phyloP scores from a whole-genome alignment of 129 eudicot species.

The Chrysanthemum seticuspe region DNA sequence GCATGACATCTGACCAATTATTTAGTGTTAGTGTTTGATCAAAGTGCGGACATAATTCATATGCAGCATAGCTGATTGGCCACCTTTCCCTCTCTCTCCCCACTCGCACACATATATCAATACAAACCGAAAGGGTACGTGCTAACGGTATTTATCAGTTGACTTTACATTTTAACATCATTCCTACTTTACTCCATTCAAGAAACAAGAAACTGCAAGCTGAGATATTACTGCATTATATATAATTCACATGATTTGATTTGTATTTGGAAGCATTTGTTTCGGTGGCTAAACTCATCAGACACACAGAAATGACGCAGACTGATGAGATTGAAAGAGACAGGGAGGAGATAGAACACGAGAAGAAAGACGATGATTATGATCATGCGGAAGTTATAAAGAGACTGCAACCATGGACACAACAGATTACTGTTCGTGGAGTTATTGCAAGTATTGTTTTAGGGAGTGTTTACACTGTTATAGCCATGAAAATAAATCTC shows the following conservation, averaged over 20 bases:
- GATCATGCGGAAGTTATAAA: constrained; percentile 30
- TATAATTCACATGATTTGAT: not conserved
- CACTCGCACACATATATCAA: constrained; percentile 22
- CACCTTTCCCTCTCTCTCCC: constrained; percentile 13
- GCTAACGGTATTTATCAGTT: constrained; percentile 31
- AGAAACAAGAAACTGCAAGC: constrained; percentile 1
- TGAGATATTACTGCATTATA: constrained; percentile 25
- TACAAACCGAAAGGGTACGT: constrained; percentile 6
- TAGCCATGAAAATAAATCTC: constrained; percentile 73
- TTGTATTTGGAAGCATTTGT: constrained; percentile 7
- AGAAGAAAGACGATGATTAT: constrained; percentile 31
- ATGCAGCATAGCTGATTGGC: constrained; percentile 39
- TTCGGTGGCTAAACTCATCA: constrained; percentile 16
- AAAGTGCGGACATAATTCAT: constrained; percentile 22
- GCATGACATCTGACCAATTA: constrained; percentile 29
- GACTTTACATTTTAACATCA: constrained; percentile 27
- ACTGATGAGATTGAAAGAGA: constrained; percentile 31
- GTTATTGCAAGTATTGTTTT: constrained; percentile 53
- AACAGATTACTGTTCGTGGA: constrained; percentile 71
- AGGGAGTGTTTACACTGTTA: constrained; percentile 65
- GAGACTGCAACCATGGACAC: constrained; percentile 65
- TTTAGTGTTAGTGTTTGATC: constrained; percentile 30
- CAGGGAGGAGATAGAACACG: constrained; percentile 25
- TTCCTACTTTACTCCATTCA: constrained; percentile 22
- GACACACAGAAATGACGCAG: constrained; percentile 26